Conservation (phyloP, 225 moss, liverwort and hornwort species). For the Pseudisothecium myosuroides region DNA sequence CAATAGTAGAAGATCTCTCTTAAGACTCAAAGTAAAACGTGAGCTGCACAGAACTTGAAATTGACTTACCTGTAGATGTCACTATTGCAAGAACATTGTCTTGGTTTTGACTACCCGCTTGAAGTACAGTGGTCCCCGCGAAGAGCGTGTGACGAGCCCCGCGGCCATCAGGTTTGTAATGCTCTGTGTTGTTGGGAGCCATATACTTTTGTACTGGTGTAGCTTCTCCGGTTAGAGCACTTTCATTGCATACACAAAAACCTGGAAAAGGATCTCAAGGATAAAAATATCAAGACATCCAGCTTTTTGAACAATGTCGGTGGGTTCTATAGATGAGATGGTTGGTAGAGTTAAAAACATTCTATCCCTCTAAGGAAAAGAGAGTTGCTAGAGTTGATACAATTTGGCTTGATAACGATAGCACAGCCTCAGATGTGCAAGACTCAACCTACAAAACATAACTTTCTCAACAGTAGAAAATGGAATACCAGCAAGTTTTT, state of each 20-base stretch:
- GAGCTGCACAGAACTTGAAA: background rate
- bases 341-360: background rate
- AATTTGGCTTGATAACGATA: background rate
- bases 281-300: background rate
- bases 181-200: conserved; percentile 36
- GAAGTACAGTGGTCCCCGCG: conserved; percentile 76
- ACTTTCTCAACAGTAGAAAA: background rate
- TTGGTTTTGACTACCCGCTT: conserved; percentile 50
- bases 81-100: conserved; percentile 66
- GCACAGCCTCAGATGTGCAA: background rate
- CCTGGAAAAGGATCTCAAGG: conserved; percentile 27
- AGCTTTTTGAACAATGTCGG: background rate
- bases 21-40: background rate
- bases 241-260: conserved; percentile 78
- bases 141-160: conserved; percentile 78
- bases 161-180: conserved; percentile 43
- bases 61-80: conserved; percentile 48
- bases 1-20: background rate
- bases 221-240: conserved; percentile 77
- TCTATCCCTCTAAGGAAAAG: background rate
- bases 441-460: background rate
- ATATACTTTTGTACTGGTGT: conserved; percentile 68
- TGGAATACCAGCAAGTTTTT: background rate
- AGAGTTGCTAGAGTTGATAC: background rate
- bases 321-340: background rate